Evolutionary conservation across 2,329 filamentous ascomycete species (phyloP).

Genomic region (Herpotrichia juniperi): DNA sequence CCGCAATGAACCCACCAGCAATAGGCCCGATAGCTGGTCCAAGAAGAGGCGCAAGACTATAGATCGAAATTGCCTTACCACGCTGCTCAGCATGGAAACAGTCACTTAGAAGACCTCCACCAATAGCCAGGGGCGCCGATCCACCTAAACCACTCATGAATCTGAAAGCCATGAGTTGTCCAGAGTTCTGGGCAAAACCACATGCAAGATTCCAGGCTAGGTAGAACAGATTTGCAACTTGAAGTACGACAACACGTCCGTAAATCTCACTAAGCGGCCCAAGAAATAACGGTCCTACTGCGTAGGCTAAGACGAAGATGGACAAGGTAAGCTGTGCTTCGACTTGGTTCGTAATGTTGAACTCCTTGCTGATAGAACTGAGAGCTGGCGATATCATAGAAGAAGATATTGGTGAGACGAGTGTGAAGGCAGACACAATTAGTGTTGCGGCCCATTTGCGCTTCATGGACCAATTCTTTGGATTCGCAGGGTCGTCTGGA

Average conservation of each 20-base stretch:
- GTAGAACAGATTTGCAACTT: constrained; percentile 46
- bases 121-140: constrained; percentile 45
- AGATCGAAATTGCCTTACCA: constrained; percentile 67
- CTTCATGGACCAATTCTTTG: constrained; percentile 53
- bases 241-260: constrained; percentile 45
- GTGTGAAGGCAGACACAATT: constrained; percentile 49
- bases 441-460: constrained; percentile 53
- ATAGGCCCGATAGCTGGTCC: constrained; percentile 71
- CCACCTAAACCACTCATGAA: constrained; percentile 47
- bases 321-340: constrained; percentile 43
- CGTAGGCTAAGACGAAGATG: constrained; percentile 49
- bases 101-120: constrained; percentile 55
- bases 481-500: constrained; percentile 53
- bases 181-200: constrained; percentile 43
- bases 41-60: constrained; percentile 67
- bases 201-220: constrained; percentile 48
- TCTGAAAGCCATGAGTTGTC: constrained; percentile 44
- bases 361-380: constrained; percentile 35
- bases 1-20: constrained; percentile 67
- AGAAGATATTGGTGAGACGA: constrained; percentile 48
- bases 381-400: constrained; percentile 49
- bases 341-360: constrained; percentile 39
- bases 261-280: constrained; percentile 47
- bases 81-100: constrained; percentile 66
- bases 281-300: constrained; percentile 46